A percentile compares a stretch with the other conserved stretches of the same genome.
phyloP scores from a whole-genome alignment of 768 basidiomycete genomes.

The Lactifluus rugatus region DNA sequence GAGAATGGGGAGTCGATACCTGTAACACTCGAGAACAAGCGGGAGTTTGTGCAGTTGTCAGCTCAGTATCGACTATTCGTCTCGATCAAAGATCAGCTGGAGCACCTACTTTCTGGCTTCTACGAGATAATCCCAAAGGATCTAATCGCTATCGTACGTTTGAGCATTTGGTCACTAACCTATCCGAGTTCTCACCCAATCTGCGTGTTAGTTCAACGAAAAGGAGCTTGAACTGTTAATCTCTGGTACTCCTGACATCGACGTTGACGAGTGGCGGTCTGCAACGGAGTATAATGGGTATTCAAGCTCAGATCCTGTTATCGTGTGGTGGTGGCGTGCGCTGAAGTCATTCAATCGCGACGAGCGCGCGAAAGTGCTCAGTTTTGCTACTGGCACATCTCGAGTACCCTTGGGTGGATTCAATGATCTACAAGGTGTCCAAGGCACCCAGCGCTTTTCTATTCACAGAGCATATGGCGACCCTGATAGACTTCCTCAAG shows the following conservation, averaged over 20 bases:
- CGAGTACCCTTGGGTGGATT: conserved; percentile 93
- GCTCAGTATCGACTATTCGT: conserved; percentile 89
- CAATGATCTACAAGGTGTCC: conserved; percentile 88
- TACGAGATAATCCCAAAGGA: conserved; percentile 98
- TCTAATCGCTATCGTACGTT: conserved; percentile 78
- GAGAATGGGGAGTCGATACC: conserved; percentile 71
- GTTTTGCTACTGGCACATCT: conserved; percentile 91
- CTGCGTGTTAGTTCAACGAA: conserved; percentile 66
- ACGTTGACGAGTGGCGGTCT: conserved; percentile 94
- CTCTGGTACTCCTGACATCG: conserved; percentile 96
- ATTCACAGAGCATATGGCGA: conserved; percentile 91
- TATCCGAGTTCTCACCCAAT: conserved; percentile 21
- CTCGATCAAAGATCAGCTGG: conserved; percentile 94
- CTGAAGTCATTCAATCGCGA: conserved; percentile 96
- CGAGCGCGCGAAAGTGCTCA: conserved; percentile 91
- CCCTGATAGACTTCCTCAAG: conserved; percentile 75
- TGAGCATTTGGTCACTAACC: background rate
- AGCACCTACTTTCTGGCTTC: conserved; percentile 82
- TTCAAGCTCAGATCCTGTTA: conserved; percentile 83
- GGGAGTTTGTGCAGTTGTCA: conserved; percentile 91
- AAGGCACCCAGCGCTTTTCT: conserved; percentile 90
- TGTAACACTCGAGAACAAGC: conserved; percentile 94
- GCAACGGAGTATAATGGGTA: conserved; percentile 90
- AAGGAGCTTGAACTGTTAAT: conserved; percentile 91
- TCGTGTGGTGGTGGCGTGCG: conserved; percentile 99